Evolutionary conservation across 2,329 filamentous ascomycete genomes (phyloP).

Genomic region (Daldinia sp.): DNA sequence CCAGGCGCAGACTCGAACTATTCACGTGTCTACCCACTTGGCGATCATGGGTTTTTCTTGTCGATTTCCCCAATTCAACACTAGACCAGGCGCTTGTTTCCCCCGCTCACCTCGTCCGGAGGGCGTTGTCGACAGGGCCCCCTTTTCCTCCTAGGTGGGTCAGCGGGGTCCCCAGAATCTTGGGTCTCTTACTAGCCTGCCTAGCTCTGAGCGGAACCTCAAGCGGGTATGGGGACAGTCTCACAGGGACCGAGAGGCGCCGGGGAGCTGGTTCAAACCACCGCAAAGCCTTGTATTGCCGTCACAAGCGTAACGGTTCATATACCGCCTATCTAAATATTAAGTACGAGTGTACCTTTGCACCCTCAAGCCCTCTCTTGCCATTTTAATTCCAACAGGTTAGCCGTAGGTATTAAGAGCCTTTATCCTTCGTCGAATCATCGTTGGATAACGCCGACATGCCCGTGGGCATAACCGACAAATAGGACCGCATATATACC

Average conservation of each 20-base stretch:
- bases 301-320: slow-evolving; percentile 36
- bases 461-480: slow-evolving; percentile 29
- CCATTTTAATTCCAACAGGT: slow-evolving; percentile 23
- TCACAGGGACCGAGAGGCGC: slow-evolving; percentile 20
- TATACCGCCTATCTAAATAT: slow-evolving; percentile 26
- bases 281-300: slow-evolving; percentile 23
- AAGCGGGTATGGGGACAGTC: slow-evolving; percentile 23
- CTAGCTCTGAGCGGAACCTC: slow-evolving; percentile 27
- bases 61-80: slow-evolving; percentile 32
- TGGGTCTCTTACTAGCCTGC: slow-evolving; percentile 28
- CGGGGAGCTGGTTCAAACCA: slow-evolving; percentile 16
- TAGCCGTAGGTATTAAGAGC: slow-evolving; percentile 32
- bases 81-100: slow-evolving; percentile 28
- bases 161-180: slow-evolving; percentile 41
- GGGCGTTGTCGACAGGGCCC: slow-evolving; percentile 25
- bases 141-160: slow-evolving; percentile 33
- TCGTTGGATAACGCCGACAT: slow-evolving; percentile 30
- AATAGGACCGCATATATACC: slow-evolving; percentile 38
- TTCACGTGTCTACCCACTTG: slow-evolving; percentile 40
- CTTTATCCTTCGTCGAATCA: slow-evolving; percentile 20
- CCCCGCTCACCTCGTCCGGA: slow-evolving; percentile 33
- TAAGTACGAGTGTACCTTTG: slow-evolving; percentile 40
- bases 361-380: slow-evolving; percentile 9
- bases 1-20: slow-evolving; percentile 31
- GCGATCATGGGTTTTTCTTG: slow-evolving; percentile 33